Evolutionary conservation across 495 filamentous ascomycete genomes (phyloP), one percentile per base, ranked within the genome.

Genomic region (Clohesyomyces aquaticus): DNA sequence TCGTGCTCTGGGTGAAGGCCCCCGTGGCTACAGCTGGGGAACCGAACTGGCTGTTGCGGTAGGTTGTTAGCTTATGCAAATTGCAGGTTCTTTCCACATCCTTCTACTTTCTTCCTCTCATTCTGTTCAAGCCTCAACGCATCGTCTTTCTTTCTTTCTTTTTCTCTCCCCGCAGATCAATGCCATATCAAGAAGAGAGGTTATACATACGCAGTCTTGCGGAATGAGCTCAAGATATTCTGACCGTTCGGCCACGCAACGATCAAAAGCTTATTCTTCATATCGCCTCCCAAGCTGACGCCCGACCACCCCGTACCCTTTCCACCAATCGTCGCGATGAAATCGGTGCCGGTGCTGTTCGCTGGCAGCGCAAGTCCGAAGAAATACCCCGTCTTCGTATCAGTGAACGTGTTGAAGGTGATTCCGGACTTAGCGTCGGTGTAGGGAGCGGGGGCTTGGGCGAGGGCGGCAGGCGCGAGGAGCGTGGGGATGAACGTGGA

Each of bases 291-390:
- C 16, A 70, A 43, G 27, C 46, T 61, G 1, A 58, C 63, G 21
- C 67, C 67, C 23, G 46, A 59, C 58, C 63, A 70, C 55, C 67
- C 67, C 26, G 57, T 66, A 4, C 67, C 67, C 55, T 67, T 62
- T 18, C 63, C 67, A 23, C 63, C 67, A 21, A 70, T 60, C 9
- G 56, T 59, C 12, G 54, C 63, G 28, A 70, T 63, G 58, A 67
- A 63, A 38, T 70, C 67, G 19, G 67, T 63, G 9, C 32, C 28
- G 21, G 67, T 55, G 18, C 4, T 25, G 26, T 63, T 59, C n/a
- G 28, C 41, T 1, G 67, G 67, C n/a, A 61, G 63, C 26, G 59
- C 58, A 22, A 67, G 4, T 27, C 67, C 62, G 53, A 70, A 67
- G 43, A 61, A 59, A 29, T 58, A 70, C 23, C 67, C 67, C 1